phyloP scores from a whole-genome alignment of 2,329 filamentous ascomycete species.

The Coniochaeta pulveracea region DNA sequence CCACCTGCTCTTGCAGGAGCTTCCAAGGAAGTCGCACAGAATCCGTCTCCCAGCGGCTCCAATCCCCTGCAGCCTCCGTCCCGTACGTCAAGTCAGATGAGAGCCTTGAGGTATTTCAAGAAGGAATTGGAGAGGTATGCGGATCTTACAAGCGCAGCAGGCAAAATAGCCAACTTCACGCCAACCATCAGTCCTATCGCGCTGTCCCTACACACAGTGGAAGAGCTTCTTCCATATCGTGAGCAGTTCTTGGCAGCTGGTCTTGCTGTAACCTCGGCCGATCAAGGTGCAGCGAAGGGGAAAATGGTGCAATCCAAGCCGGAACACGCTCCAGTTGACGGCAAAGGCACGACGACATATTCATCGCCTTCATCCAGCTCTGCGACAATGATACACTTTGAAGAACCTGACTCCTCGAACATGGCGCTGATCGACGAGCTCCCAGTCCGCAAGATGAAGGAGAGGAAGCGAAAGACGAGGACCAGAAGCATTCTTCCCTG shows the following conservation, averaged over 20 bases:
- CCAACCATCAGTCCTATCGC: slow-evolving; percentile 5
- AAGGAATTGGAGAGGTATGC: slow-evolving; percentile 2
- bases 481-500: background rate
- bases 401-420: slow-evolving; percentile 3
- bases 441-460: background rate
- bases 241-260: slow-evolving; percentile 41
- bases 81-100: slow-evolving; percentile 3
- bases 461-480: slow-evolving; percentile 1
- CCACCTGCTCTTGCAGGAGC: no score
- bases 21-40: no score
- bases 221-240: slow-evolving; percentile 40
- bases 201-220: slow-evolving; percentile 35
- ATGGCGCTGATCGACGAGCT: slow-evolving; percentile 5
- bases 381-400: slow-evolving; percentile 5
- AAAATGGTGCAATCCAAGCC: background rate
- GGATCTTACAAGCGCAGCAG: slow-evolving; percentile 1
- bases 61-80: background rate
- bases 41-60: background rate
- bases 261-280: slow-evolving; percentile 43
- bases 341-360: background rate
- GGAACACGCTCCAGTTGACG: background rate
- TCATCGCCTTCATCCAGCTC: slow-evolving; percentile 1
- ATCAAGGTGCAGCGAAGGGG: slow-evolving; percentile 19
- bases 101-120: slow-evolving; percentile 1
- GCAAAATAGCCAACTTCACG: slow-evolving; percentile 2